Percentiles rank a stretch among this genome's conserved stretches.
phyloP scores from a whole-genome alignment of 345 rosid species.

The Euclidium syriacum region DNA sequence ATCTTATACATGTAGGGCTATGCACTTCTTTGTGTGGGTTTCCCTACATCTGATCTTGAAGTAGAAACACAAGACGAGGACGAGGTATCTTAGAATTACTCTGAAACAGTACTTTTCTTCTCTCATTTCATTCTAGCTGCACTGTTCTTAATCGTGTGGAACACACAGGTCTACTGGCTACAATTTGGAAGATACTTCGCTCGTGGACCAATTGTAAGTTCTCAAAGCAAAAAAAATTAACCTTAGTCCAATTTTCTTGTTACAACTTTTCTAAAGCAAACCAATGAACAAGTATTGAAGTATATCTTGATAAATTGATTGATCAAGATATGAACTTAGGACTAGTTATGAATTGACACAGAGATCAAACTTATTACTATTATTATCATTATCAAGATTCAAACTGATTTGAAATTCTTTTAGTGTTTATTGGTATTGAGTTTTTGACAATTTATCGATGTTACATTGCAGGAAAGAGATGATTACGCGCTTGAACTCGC shows the following conservation, averaged over 20 bases:
- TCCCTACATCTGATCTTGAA: slow-evolving; percentile 78
- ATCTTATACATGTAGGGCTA: slow-evolving; percentile 57
- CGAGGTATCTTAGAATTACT: slow-evolving; percentile 49
- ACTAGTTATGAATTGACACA: not conserved
- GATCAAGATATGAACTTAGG: not conserved
- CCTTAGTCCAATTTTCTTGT: not conserved
- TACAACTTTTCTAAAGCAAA: not conserved
- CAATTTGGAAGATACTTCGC: slow-evolving; percentile 99
- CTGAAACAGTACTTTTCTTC: not conserved
- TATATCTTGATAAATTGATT: not conserved
- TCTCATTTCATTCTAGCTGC: not conserved
- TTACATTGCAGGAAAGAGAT: slow-evolving; percentile 67
- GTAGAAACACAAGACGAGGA: slow-evolving; percentile 96
- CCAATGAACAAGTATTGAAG: not conserved
- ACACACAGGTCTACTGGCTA: slow-evolving; percentile 86
- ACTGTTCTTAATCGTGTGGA: not conserved
- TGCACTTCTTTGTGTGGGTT: slow-evolving; percentile 93
- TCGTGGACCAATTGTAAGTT: slow-evolving; percentile 90
- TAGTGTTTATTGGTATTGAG: not conserved
- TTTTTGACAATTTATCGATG: not conserved
- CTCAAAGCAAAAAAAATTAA: not conserved
- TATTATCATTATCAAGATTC: not conserved
- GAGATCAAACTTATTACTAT: not conserved
- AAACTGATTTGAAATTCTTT: not conserved
- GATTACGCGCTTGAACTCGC: slow-evolving; percentile 95